Percentiles rank a stretch among this genome's conserved stretches.
Conservation (phyloP, 768 basidiomycete species). For the Amanita pallidorosea region DNA sequence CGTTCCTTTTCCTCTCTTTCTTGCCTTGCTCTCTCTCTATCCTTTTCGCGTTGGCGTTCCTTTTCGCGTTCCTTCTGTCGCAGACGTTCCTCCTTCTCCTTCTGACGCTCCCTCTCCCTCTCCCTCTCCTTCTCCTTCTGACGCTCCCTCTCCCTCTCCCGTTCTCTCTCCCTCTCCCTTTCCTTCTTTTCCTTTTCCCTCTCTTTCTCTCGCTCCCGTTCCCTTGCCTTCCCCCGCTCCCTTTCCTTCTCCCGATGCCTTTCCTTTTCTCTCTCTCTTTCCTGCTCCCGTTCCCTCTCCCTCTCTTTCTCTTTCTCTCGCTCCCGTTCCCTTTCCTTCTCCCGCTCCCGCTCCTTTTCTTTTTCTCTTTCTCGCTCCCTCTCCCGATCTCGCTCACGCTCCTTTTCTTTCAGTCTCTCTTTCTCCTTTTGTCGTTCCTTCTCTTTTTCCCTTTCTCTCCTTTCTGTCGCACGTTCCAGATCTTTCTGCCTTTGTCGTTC, state of each 20-base stretch:
- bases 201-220: conserved; percentile 3
- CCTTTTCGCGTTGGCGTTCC: conserved; percentile 5
- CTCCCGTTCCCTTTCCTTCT: conserved; percentile 1
- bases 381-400: neutral
- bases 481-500: neutral
- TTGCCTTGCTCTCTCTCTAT: conserved; percentile 4
- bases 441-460: neutral
- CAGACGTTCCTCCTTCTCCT: conserved; percentile 5
- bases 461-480: conserved; percentile 9
- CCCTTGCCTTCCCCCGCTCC: neutral
- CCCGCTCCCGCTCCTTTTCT: conserved; percentile 3
- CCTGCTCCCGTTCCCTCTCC: conserved; percentile 1
- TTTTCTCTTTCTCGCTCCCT: neutral
- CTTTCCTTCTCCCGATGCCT: neutral
- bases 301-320: neutral
- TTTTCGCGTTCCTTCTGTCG: conserved; percentile 3
- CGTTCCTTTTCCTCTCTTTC: conserved; percentile 6
- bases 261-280: conserved; percentile 2
- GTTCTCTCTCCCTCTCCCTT: conserved; percentile 4
- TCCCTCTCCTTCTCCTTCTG: neutral
- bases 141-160: neutral
- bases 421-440: conserved; percentile 5
- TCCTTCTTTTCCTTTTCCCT: conserved; percentile 2
- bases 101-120: neutral
- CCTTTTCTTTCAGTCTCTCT: conserved; percentile 8